Evolutionary conservation across 306 rosid species (phyloP).

Genomic region (Luffa acutangula): DNA sequence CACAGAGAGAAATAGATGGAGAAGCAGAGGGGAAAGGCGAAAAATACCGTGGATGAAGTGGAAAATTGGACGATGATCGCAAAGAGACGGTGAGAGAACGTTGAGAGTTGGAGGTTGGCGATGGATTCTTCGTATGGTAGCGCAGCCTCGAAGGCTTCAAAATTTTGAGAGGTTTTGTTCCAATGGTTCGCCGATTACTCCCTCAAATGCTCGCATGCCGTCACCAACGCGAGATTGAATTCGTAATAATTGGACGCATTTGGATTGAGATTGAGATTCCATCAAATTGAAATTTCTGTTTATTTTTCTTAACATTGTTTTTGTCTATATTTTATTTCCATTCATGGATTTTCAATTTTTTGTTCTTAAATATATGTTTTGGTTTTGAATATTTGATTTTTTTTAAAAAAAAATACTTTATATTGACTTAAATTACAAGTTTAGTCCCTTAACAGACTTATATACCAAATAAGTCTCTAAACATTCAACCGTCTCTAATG

Average conservation of each 20-base stretch:
- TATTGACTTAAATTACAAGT: too few species aligned
- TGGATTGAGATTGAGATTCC: neutral
- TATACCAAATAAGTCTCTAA: too few species aligned
- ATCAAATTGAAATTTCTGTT: neutral
- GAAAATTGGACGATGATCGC: constrained; percentile 3
- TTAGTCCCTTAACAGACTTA: too few species aligned
- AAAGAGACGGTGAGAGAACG: neutral
- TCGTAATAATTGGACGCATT: neutral
- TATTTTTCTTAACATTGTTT: neutral
- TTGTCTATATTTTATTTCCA: too few species aligned
- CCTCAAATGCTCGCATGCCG: neutral
- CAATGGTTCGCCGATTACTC: neutral
- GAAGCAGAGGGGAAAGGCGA: constrained; percentile 4
- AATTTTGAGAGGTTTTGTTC: neutral
- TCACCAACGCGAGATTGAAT: neutral
- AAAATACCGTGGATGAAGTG: constrained; percentile 1
- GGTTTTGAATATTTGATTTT: too few species aligned
- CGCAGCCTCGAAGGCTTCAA: neutral
- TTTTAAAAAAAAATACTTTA: too few species aligned
- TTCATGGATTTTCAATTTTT: too few species aligned
- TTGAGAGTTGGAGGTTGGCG: constrained; percentile 16
- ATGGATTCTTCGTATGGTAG: constrained; percentile 21
- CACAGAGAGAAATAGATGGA: neutral
- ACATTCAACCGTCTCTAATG: too few species aligned
- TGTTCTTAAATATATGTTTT: too few species aligned